Percentiles rank a stretch among this genome's conserved stretches.
Conservation (phyloP, 129 eudicot species). For the Deinandra increscens region DNA sequence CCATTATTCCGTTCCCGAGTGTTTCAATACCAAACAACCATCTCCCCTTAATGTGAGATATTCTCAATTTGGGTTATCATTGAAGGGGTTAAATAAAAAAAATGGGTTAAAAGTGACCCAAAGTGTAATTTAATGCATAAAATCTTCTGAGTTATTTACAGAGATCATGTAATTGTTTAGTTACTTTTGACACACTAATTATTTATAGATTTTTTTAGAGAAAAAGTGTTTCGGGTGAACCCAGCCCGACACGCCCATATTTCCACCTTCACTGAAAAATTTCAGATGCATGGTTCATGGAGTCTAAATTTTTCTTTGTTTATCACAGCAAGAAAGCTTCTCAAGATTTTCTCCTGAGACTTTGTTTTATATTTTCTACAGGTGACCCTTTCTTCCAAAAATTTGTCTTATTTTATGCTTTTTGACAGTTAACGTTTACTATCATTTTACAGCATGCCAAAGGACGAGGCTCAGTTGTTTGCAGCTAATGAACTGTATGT, state of each 20-base stretch:
- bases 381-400: slow-evolving; percentile 32
- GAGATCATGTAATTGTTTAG: background rate
- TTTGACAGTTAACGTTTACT: slow-evolving; percentile 14
- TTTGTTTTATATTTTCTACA: slow-evolving; percentile 82
- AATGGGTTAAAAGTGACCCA: background rate
- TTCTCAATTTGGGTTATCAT: background rate
- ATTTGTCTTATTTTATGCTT: slow-evolving; percentile 9
- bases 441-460: slow-evolving; percentile 80
- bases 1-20: slow-evolving; percentile 63
- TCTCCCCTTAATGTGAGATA: slow-evolving; percentile 58
- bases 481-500: slow-evolving; percentile 94
- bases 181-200: background rate
- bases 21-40: slow-evolving; percentile 66
- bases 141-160: background rate
- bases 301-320: slow-evolving; percentile 20
- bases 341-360: slow-evolving; percentile 66
- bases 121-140: background rate
- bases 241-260: background rate
- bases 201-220: background rate
- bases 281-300: slow-evolving; percentile 3
- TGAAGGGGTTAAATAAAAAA: background rate
- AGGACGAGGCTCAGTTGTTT: slow-evolving; percentile 84
- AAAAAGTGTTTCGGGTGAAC: background rate
- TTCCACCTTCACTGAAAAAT: slow-evolving; percentile 6
- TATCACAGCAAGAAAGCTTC: slow-evolving; percentile 63